Conservation (phyloP, 805 yeast species). For the Ascoidea tarda region DNA sequence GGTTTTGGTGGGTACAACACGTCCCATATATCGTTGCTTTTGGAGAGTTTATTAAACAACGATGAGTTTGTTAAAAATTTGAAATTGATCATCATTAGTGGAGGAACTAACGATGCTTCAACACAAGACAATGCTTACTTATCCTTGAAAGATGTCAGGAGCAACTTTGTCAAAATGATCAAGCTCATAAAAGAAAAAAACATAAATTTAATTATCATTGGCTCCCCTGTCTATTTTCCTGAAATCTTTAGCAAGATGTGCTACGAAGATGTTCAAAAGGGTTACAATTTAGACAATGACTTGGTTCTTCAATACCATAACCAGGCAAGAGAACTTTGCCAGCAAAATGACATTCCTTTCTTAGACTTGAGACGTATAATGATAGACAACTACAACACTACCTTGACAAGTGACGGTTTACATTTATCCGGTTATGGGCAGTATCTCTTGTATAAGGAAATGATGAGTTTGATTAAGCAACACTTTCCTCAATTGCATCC, state of each 20-base stretch:
- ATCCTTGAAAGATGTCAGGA: constrained; percentile 30
- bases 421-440: constrained; percentile 48
- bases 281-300: constrained; percentile 31
- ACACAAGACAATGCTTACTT: constrained; percentile 29
- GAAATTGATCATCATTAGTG: constrained; percentile 39
- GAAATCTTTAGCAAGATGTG: constrained; percentile 21
- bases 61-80: constrained; percentile 21
- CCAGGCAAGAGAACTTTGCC: constrained; percentile 31
- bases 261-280: constrained; percentile 22
- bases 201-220: constrained; percentile 41
- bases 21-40: constrained; percentile 33
- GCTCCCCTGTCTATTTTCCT: constrained; percentile 45
- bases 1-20: constrained; percentile 74
- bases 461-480: constrained; percentile 23
- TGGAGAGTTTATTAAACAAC: constrained; percentile 36
- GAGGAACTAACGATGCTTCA: constrained; percentile 73
- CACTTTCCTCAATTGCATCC: constrained; percentile 37
- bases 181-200: constrained; percentile 23
- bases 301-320: constrained; percentile 34
- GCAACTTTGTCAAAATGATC: constrained; percentile 32
- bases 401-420: constrained; percentile 37
- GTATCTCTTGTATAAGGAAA: constrained; percentile 27
- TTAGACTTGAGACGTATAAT: constrained; percentile 31
- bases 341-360: constrained; percentile 33
- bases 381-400: constrained; percentile 20